Percentiles rank a stretch among this genome's conserved stretches.
Conservation (phyloP, 2,329 filamentous ascomycete species). For the Xylariaceae sp. region DNA sequence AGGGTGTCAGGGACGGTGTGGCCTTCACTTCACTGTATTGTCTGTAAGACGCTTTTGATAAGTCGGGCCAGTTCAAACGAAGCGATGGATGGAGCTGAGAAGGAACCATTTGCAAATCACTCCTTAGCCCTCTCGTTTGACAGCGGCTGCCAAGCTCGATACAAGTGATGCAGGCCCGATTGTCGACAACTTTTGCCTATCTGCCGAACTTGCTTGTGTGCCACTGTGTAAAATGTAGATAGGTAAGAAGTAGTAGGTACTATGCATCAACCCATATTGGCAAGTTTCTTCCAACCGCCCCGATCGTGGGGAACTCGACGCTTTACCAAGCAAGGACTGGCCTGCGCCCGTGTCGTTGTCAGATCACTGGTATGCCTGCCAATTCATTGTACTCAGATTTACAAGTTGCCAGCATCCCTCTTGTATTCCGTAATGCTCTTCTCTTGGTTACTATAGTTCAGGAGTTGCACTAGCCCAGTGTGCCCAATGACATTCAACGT, state of each 20-base stretch:
- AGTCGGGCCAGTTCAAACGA: background rate
- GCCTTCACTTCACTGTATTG: background rate
- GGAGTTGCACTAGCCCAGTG: too few species aligned
- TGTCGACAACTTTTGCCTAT: constrained; percentile 7
- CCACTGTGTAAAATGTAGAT: background rate
- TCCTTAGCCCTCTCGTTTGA: constrained; percentile 3
- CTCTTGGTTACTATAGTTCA: too few species aligned
- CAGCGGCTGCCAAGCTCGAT: constrained; percentile 4
- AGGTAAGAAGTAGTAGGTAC: too few species aligned
- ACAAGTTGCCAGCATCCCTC: too few species aligned
- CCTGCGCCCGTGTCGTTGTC: too few species aligned
- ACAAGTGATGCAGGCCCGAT: too few species aligned
- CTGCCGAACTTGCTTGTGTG: constrained; percentile 7
- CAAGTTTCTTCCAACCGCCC: constrained; percentile 16
- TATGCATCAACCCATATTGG: constrained; percentile 8
- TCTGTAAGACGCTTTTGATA: background rate
- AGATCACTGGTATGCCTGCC: too few species aligned
- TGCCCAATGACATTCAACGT: too few species aligned
- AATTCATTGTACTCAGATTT: constrained; percentile 5
- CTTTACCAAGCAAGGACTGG: constrained; percentile 12
- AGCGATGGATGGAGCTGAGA: constrained; percentile 17
- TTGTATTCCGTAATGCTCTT: too few species aligned
- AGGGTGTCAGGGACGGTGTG: too few species aligned
- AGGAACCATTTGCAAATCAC: constrained; percentile 7
- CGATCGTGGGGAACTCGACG: constrained; percentile 18